Evolutionary conservation across 345 rosid genomes (phyloP).

Genomic region (Combretum micranthum): DNA sequence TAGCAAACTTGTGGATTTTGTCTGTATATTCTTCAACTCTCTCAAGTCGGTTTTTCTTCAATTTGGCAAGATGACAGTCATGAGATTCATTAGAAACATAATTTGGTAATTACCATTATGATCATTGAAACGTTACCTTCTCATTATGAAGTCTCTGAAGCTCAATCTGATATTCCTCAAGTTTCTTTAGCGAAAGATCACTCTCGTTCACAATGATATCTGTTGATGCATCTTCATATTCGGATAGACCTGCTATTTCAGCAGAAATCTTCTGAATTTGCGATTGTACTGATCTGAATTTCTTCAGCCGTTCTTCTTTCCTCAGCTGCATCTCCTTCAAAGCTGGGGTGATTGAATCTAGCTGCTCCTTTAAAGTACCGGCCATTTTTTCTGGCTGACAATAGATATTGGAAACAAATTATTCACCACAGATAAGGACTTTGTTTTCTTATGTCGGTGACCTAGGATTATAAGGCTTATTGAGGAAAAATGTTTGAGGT

Average conservation of each 20-base stretch:
- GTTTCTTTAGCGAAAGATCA: slow-evolving; percentile 84
- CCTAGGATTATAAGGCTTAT: too few species aligned
- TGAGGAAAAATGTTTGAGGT: too few species aligned
- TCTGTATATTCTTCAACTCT: slow-evolving; percentile 72
- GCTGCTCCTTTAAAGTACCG: slow-evolving; percentile 81
- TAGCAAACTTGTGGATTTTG: slow-evolving; percentile 50
- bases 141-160: slow-evolving; percentile 74
- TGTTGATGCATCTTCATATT: slow-evolving; percentile 54
- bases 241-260: slow-evolving; percentile 76
- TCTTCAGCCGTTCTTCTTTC: slow-evolving; percentile 82
- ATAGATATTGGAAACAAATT: slow-evolving; percentile 2
- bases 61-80: slow-evolving; percentile 6
- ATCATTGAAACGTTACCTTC: slow-evolving; percentile 43
- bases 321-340: slow-evolving; percentile 75
- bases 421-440: not conserved
- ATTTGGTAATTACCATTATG: too few species aligned
- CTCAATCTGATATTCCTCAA: slow-evolving; percentile 83
- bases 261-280: slow-evolving; percentile 84
- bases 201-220: slow-evolving; percentile 61
- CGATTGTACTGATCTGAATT: slow-evolving; percentile 63
- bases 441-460: too few species aligned
- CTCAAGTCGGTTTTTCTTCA: slow-evolving; percentile 77
- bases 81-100: too few species aligned
- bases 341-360: slow-evolving; percentile 88
- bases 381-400: slow-evolving; percentile 85